Evolutionary conservation across 140 eudicot species (phyloP), one percentile per base, ranked within the genome.

Genomic region (Stevia rebaudiana): DNA sequence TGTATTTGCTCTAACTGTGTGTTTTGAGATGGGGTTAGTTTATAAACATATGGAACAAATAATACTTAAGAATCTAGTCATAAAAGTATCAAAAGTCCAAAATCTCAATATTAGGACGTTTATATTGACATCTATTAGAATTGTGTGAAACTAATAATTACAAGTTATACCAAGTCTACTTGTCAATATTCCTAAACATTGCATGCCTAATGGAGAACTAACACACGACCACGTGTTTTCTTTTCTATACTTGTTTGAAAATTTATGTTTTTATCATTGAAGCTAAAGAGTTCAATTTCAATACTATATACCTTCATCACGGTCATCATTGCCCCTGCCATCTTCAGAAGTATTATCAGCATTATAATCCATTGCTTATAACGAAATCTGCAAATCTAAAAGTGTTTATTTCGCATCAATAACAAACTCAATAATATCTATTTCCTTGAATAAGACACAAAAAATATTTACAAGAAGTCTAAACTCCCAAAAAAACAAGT

Each of bases 251-350:
- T n/a, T n/a, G n/a, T n/a, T n/a, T n/a, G n/a, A n/a, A n/a, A n/a
- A n/a, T n/a, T n/a, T n/a, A 24, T 23, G 28, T 6, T 16, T 42
- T 28, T 12, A 23, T 21, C 11, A 53, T 11, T 24, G n/a, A 42
- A 46, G n/a, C 21, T 53, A 51, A 61, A 50, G 35, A 21, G 57
- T 48, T 35, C 48, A 33, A 35, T 41, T 18, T 13, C 42, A 9
- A 68, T 15, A 61, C 6, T 30, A 39, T 31, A 48, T 62, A 82
- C 87, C 84, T 66, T 79, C 88, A 59, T 82, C 88, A 16, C 75
- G 82, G 33, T 77, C 82, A 77, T 77, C 78, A n/a, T 40, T 55
- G 18, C 41, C 82, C 69, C 77, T 67, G 42, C 70, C 79, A 41
- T 72, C 80, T 43, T 76, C 78, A 46, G 82, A 72, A 28, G 69